phyloP scores from a whole-genome alignment of 1,284 basidiomycete genomes.

The Cryptococcus jaspeensis region DNA sequence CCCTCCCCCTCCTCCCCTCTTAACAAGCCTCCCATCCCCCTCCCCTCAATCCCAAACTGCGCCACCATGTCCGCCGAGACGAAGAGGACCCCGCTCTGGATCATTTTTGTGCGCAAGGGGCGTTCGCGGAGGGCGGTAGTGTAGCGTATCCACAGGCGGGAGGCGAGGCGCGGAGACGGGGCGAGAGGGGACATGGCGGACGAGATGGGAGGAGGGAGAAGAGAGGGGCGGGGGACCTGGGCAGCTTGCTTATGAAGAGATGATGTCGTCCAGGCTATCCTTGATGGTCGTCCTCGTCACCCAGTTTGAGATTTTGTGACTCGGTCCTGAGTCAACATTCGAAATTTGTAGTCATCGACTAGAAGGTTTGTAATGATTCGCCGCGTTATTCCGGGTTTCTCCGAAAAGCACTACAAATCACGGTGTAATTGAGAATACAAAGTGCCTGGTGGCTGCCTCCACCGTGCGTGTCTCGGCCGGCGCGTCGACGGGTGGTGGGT shows the following conservation, averaged over 20 bases:
- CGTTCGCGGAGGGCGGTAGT: constrained; percentile 18
- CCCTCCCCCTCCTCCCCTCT: constrained; percentile 14
- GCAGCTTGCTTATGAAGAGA: background rate
- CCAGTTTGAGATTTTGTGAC: no score
- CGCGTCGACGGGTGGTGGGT: no score
- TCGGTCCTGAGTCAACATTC: no score
- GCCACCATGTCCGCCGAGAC: constrained; percentile 75
- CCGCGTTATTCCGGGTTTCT: no score
- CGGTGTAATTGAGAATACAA: no score
- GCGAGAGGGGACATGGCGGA: constrained; percentile 9
- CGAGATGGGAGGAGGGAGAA: background rate
- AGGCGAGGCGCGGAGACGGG: constrained; percentile 10
- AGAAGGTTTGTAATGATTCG: no score
- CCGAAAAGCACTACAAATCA: no score
- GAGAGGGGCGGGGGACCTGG: background rate
- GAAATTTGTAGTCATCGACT: no score
- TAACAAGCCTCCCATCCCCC: constrained; percentile 47
- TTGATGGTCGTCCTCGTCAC: no score
- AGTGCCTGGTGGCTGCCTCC: no score
- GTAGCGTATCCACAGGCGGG: constrained; percentile 33
- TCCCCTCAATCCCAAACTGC: constrained; percentile 73
- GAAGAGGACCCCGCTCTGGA: constrained; percentile 67
- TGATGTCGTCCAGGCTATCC: no score
- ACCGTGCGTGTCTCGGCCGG: no score
- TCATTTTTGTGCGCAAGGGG: constrained; percentile 44